phyloP scores from a whole-genome alignment of 75 land plant species.

The Sequoiadendron giganteum region DNA sequence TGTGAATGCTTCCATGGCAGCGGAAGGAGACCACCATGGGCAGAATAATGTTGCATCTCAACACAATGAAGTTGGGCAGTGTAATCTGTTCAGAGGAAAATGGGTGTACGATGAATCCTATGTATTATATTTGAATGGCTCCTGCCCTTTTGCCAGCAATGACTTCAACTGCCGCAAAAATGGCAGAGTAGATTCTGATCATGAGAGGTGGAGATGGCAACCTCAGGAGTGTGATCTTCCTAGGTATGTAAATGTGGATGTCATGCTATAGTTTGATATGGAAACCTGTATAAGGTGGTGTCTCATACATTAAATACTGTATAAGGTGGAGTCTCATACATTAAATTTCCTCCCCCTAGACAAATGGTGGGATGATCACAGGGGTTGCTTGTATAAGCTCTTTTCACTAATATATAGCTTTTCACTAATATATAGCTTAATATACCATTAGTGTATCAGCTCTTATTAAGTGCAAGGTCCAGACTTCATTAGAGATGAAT shows the following conservation, averaged over 20 bases:
- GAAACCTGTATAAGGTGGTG: not conserved
- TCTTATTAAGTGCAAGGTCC: no score
- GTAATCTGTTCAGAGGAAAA: slow-evolving; percentile 16
- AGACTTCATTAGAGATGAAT: no score
- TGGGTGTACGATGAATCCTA: slow-evolving; percentile 26
- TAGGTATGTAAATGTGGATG: slow-evolving; percentile 8
- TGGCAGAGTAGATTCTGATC: slow-evolving; percentile 21
- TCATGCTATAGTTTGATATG: not conserved
- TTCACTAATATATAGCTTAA: not conserved
- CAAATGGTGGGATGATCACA: no score
- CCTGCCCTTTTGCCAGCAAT: slow-evolving; percentile 18
- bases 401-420: not conserved
- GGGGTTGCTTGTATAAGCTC: no score
- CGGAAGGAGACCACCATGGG: not conserved
- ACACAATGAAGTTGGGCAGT: not conserved
- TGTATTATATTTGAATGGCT: not conserved
- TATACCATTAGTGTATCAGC: no score
- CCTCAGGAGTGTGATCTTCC: slow-evolving; percentile 17
- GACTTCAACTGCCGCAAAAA: slow-evolving; percentile 19
- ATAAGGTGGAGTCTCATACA: not conserved
- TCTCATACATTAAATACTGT: no score
- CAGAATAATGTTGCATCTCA: not conserved
- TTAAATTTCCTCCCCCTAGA: not conserved
- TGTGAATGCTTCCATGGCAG: no score
- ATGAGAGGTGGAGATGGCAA: slow-evolving; percentile 27